Base-by-base conservation (phyloP, 345 rosid species). In the Hibiscus mutabilis region DNA sequence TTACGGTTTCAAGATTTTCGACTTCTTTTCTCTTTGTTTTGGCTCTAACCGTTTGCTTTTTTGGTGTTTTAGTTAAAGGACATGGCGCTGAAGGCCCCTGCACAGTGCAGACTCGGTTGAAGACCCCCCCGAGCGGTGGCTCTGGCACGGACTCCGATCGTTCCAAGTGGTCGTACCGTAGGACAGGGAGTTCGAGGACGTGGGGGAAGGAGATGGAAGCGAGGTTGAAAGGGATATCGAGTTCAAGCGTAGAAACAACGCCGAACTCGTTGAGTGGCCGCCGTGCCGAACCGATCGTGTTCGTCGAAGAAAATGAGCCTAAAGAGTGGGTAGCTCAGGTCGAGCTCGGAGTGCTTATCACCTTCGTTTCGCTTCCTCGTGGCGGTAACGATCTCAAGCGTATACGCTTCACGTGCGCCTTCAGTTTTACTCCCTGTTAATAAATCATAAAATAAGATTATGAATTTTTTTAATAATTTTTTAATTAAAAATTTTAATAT, bases 301-400 rank as follows among this genome's bases (percentile, higher is more conserved):
- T 92, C n/a, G 89, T 89, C 60, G 92, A 86, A 75, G 99, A 95
- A 84, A 88, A 75, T 66, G 96, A 88, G 72, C 90, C 97, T 0
- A 95, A 90, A 75, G 97, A 95, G 73, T 95, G 99, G 98, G 89
- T 95, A 11, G 98, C 99, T 31, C 99, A 92, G 74, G 97, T 96
- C 33, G 99, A 96, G 85, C 99, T 97, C 1, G 98, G 98, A 0
- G 98, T 96, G 51, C 91, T 92, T 33, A 96, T 96, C 21, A 91
- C 96, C 40, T 96, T 96, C 79, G 83, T 91, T 24, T 90, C 98
- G 60, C 88, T 96, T 57, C 99, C 97, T 49, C 86, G 84, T 56
- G 99, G 97, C 75, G 97, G 99, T 6, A 96, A 96, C 78, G 97
- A 96, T 87, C 91, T 96, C 51, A 92, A 88, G 72, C 89, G 93